phyloP scores from a whole-genome alignment of 805 yeast genomes.

The Torulaspora indica region DNA sequence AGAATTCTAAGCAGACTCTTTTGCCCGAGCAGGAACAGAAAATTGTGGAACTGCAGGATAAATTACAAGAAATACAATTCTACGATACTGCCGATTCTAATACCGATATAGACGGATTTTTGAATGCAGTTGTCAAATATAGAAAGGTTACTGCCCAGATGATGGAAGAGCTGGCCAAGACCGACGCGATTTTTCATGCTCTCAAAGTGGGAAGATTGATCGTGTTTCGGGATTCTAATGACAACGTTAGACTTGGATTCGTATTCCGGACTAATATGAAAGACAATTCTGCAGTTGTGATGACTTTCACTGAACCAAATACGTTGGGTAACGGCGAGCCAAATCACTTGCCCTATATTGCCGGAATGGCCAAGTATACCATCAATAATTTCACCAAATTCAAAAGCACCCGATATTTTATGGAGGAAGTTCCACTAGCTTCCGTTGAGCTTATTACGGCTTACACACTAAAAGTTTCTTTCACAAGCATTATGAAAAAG shows the following conservation, averaged over 20 bases:
- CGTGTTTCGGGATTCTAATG: conserved; percentile 49
- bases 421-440: conserved; percentile 28
- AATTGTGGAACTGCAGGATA: conserved; percentile 49
- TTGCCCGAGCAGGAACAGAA: conserved; percentile 79
- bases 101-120: conserved; percentile 44
- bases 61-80: conserved; percentile 39
- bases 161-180: conserved; percentile 44
- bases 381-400: conserved; percentile 26
- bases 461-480: conserved; percentile 25
- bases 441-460: conserved; percentile 33
- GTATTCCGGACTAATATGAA: conserved; percentile 40
- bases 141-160: conserved; percentile 43
- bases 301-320: conserved; percentile 35
- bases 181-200: conserved; percentile 45
- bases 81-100: conserved; percentile 38
- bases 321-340: conserved; percentile 29
- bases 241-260: conserved; percentile 44
- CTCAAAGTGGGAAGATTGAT: conserved; percentile 54
- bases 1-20: conserved; percentile 77
- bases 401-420: conserved; percentile 32
- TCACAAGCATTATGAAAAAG: conserved; percentile 28
- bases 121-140: conserved; percentile 44
- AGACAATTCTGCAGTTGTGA: conserved; percentile 24
- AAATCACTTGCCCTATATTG: conserved; percentile 37
- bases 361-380: conserved; percentile 30